phyloP scores from a whole-genome alignment of 768 basidiomycete species.

The Pulveroboletus sp. region DNA sequence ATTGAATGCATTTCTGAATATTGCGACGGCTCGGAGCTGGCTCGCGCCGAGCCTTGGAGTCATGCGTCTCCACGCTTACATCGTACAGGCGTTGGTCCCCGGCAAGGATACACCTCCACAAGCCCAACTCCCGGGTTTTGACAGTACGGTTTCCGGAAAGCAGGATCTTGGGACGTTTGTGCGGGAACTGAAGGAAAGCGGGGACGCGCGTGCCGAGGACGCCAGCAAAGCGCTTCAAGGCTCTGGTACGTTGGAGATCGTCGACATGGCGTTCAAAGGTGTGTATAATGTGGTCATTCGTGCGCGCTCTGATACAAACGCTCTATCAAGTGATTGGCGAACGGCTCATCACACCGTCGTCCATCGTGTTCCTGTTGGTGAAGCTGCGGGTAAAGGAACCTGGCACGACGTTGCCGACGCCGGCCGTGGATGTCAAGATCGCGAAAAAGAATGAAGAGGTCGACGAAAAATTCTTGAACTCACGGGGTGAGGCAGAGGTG shows the following conservation, averaged over 20 bases:
- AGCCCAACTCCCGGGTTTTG: conserved; percentile 77
- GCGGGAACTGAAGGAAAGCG: conserved; percentile 13
- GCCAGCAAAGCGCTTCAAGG: conserved; percentile 55
- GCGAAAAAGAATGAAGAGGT: conserved; percentile 50
- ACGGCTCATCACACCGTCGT: conserved; percentile 77
- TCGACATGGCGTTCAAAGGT: conserved; percentile 87
- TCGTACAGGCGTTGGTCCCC: conserved; percentile 79
- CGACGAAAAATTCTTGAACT: conserved; percentile 67
- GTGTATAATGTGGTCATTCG: conserved; percentile 9
- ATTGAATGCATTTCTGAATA: conserved; percentile 76
- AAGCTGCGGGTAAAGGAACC: conserved; percentile 75
- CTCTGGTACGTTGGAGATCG: conserved; percentile 76
- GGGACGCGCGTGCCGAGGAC: conserved; percentile 17
- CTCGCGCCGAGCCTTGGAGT: conserved; percentile 69
- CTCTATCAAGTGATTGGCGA: conserved; percentile 76
- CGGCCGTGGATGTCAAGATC: conserved; percentile 41
- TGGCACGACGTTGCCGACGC: conserved; percentile 27
- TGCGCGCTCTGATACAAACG: background rate
- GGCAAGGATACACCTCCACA: conserved; percentile 43
- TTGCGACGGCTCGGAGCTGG: conserved; percentile 86
- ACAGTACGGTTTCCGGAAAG: conserved; percentile 31
- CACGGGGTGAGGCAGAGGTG: conserved; percentile 61
- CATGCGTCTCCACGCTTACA: conserved; percentile 79
- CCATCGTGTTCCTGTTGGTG: conserved; percentile 82
- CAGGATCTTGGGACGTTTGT: conserved; percentile 18